A percentile compares a stretch with the other conserved stretches of the same genome.
These are phyloP conservation scores for Scheffersomyces segobiensis DNA, from an alignment of 1,139 yeast species.

Conservation along the genomic window DNA sequence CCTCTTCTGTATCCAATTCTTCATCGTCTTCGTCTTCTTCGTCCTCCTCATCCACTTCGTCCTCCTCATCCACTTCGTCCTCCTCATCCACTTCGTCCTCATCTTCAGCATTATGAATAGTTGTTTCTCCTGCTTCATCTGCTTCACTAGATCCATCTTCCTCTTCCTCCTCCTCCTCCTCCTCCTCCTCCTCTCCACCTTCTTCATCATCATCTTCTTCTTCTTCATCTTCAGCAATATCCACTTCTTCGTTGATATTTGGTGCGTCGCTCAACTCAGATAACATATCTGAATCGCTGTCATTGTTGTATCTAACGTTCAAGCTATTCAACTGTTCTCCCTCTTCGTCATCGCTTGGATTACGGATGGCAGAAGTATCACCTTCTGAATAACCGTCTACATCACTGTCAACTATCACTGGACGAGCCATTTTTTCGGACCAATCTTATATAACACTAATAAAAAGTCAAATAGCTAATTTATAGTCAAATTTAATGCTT, in stretches of 20 bases:
- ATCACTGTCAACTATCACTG: constrained; percentile 12
- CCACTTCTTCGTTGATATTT: constrained; percentile 9
- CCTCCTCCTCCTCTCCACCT: constrained; percentile 18
- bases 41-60: constrained; percentile 23
- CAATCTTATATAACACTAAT: too few species aligned
- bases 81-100: constrained; percentile 22
- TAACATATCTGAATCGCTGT: neutral
- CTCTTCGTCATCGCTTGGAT: constrained; percentile 8
- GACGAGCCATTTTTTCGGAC: neutral
- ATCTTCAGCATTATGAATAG: constrained; percentile 19
- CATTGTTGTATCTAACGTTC: constrained; percentile 1
- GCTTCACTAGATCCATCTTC: constrained; percentile 12
- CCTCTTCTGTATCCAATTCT: constrained; percentile 11
- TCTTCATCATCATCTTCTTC: constrained; percentile 20
- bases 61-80: constrained; percentile 20
- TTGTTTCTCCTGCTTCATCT: constrained; percentile 16
- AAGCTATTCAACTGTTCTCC: constrained; percentile 8
- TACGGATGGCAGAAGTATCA: neutral
- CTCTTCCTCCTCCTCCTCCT: constrained; percentile 21
- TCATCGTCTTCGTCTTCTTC: constrained; percentile 27
- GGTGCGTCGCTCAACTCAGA: neutral
- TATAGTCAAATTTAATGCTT: too few species aligned
- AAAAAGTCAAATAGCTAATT: too few species aligned
- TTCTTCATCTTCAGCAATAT: constrained; percentile 16
- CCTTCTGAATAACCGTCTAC: constrained; percentile 10